A percentile compares a stretch with the other conserved stretches of the same genome.
phyloP scores from a whole-genome alignment of 352 stramenopile genomes.

The Pythium coloratum region DNA sequence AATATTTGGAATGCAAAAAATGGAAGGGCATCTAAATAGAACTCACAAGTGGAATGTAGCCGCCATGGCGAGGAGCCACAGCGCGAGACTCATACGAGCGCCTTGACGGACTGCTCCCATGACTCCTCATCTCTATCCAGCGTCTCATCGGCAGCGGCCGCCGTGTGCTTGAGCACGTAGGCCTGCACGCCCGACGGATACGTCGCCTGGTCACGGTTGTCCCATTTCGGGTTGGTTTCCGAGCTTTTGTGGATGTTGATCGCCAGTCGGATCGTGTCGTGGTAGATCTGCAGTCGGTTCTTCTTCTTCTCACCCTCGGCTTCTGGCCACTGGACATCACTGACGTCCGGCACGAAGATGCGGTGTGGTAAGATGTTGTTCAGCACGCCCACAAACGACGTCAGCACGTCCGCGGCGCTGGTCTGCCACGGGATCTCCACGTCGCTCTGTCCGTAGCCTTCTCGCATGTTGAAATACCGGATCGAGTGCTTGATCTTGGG shows the following conservation, averaged over 20 bases:
- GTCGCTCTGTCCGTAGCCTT: conserved; percentile 42
- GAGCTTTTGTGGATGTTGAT: conserved; percentile 51
- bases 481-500: conserved; percentile 53
- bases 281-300: conserved; percentile 48
- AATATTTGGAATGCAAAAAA: neutral
- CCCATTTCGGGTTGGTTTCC: conserved; percentile 43
- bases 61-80: neutral
- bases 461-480: conserved; percentile 63
- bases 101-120: conserved; percentile 3
- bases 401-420: conserved; percentile 43
- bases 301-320: conserved; percentile 12
- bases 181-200: neutral
- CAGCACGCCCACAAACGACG: conserved; percentile 51
- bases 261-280: conserved; percentile 41
- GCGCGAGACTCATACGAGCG: neutral
- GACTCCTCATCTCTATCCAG: conserved; percentile 1
- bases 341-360: conserved; percentile 45
- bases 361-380: conserved; percentile 50
- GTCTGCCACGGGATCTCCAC: conserved; percentile 51
- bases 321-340: conserved; percentile 26
- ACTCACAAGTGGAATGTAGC: neutral
- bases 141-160: neutral
- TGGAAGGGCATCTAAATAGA: neutral
- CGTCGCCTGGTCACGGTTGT: neutral
- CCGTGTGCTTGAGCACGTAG: neutral